These are phyloP conservation scores for Pachysandra terminalis DNA, from an alignment of 164 flowering plant genomes.

Conservation along the genomic window DNA sequence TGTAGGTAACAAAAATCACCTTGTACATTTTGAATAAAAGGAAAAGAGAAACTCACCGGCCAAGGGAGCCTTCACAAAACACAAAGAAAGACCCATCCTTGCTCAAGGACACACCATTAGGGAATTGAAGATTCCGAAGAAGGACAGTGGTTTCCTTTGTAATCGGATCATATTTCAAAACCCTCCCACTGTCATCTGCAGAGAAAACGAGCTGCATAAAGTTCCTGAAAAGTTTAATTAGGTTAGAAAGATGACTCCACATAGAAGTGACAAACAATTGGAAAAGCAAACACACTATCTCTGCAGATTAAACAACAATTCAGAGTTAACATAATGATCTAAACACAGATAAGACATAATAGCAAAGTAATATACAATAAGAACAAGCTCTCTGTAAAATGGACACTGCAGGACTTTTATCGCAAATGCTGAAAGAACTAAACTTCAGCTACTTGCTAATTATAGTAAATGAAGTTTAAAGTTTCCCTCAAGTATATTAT, in stretches of 20 bases:
- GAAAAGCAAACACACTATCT: neutral
- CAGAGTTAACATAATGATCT: neutral
- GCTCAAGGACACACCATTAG: slow-evolving; percentile 82
- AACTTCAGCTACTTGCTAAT: neutral
- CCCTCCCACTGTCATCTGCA: slow-evolving; percentile 70
- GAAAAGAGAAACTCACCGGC: slow-evolving; percentile 34
- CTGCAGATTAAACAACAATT: neutral
- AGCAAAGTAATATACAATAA: neutral
- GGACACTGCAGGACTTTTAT: neutral
- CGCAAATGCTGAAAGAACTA: neutral
- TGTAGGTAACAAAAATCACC: too few species aligned
- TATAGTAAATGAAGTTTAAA: neutral
- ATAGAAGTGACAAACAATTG: neutral
- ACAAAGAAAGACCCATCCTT: slow-evolving; percentile 75
- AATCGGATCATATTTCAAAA: slow-evolving; percentile 69
- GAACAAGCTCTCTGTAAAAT: neutral
- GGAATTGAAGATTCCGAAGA: slow-evolving; percentile 56
- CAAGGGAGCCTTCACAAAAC: slow-evolving; percentile 62
- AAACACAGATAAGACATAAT: neutral
- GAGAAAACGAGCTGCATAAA: slow-evolving; percentile 81
- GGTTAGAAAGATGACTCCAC: neutral
- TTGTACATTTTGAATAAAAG: neutral
- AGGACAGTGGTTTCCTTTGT: slow-evolving; percentile 76
- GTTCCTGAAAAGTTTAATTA: slow-evolving; percentile 56
- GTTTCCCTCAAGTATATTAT: neutral